Evolutionary conservation across 1,284 basidiomycete species (phyloP).

Genomic region (Malassezia globosa): DNA sequence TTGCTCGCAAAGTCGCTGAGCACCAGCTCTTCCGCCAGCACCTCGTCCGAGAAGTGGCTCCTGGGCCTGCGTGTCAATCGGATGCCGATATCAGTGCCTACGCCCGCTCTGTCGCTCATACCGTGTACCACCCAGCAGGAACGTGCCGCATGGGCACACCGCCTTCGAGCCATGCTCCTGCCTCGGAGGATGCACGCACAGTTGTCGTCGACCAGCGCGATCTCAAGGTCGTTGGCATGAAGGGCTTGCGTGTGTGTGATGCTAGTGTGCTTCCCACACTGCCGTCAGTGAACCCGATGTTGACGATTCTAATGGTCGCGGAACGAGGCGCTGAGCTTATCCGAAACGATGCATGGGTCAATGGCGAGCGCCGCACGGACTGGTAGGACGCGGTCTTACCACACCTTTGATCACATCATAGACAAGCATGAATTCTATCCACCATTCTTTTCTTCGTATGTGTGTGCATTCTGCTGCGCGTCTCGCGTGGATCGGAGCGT

Average conservation of each 20-base stretch:
- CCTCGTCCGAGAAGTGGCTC: conserved; percentile 49
- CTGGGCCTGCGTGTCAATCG: conserved; percentile 39
- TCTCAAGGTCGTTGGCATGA: conserved; percentile 35
- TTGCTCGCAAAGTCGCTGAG: conserved; percentile 49
- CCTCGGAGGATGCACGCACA: conserved; percentile 20
- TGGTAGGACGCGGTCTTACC: background rate
- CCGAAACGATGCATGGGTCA: conserved; percentile 31
- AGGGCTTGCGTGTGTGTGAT: conserved; percentile 40
- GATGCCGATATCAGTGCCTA: conserved; percentile 44
- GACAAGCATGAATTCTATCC: background rate
- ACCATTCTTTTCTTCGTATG: background rate
- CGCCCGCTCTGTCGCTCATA: conserved; percentile 44
- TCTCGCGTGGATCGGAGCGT: no score
- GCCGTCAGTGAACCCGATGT: conserved; percentile 40
- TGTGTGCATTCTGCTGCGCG: no score
- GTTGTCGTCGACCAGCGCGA: conserved; percentile 43
- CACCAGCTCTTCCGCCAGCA: conserved; percentile 50
- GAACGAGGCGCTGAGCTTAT: conserved; percentile 45
- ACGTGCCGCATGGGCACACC: conserved; percentile 47
- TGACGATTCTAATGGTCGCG: conserved; percentile 37
- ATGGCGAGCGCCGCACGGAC: conserved; percentile 18
- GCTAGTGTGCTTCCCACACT: conserved; percentile 44
- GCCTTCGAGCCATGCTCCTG: conserved; percentile 7
- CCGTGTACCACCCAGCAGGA: conserved; percentile 47
- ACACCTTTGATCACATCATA: no score